Conservation (phyloP, 495 filamentous ascomycete genomes). For the Aspergillus nanangensis region DNA sequence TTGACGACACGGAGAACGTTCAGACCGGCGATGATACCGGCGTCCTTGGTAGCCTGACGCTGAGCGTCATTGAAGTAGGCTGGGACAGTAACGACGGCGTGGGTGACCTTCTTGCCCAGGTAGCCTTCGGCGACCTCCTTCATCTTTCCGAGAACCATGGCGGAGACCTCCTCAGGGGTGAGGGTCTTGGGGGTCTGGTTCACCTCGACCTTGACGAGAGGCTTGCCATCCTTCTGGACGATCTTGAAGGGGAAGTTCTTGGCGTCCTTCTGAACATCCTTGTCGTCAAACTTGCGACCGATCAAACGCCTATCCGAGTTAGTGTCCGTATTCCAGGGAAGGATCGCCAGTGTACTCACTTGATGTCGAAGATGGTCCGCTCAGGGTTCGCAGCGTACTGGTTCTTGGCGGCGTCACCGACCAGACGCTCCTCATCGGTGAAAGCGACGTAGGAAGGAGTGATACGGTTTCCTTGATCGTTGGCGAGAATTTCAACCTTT, state of each 20-base stretch:
- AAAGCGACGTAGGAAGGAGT: constrained; percentile 98
- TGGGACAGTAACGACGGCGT: constrained; percentile 95
- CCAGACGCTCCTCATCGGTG: constrained; percentile 93
- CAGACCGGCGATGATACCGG: constrained; percentile 87
- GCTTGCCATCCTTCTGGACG: constrained; percentile 76
- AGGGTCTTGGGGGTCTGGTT: constrained; percentile 69
- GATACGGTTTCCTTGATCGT: constrained; percentile 98
- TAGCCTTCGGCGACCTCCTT: constrained; percentile 94
- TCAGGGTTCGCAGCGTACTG: constrained; percentile 91
- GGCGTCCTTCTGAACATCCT: constrained; percentile 76
- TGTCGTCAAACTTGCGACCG: constrained; percentile 83
- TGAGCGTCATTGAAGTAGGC: constrained; percentile 99
- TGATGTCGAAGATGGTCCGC: constrained; percentile 88
- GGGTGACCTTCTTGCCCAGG: constrained; percentile 90
- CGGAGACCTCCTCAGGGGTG: constrained; percentile 83
- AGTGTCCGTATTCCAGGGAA: constrained; percentile 15
- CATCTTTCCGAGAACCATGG: constrained; percentile 91
- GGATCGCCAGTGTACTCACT: constrained; percentile 59
- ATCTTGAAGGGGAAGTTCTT: constrained; percentile 94
- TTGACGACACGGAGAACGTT: constrained; percentile 98
- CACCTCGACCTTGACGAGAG: constrained; percentile 72
- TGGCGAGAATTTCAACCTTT: constrained; percentile 96
- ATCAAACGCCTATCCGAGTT: constrained; percentile 65
- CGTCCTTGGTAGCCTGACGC: constrained; percentile 97
- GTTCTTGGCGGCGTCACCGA: constrained; percentile 99